Conservation (phyloP, 805 yeast species). For the Hanseniaspora guilliermondii region DNA sequence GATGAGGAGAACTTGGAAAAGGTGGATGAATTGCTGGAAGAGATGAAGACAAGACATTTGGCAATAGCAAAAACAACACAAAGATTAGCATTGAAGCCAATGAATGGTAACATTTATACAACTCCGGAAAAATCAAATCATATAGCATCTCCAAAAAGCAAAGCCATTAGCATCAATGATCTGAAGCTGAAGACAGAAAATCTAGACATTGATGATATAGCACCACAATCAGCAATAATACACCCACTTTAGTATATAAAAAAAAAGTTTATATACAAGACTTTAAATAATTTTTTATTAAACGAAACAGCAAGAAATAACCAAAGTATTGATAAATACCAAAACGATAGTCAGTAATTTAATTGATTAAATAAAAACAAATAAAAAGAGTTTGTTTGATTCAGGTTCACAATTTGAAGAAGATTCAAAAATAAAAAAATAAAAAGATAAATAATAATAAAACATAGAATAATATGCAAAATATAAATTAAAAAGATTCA, state of each 20-base stretch:
- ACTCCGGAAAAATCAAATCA: conserved; percentile 3
- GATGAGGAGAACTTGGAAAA: neutral
- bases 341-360: too few relatives aligned
- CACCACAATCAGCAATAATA: conserved; percentile 3
- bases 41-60: conserved; percentile 1
- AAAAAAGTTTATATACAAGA: neutral
- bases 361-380: too few relatives aligned
- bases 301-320: neutral
- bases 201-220: neutral
- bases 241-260: neutral
- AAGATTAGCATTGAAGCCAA: conserved; percentile 5
- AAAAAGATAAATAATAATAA: too few relatives aligned
- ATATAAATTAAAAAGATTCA: too few relatives aligned
- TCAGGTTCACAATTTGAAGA: too few relatives aligned
- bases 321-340: too few relatives aligned
- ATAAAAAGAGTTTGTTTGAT: too few relatives aligned
- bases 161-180: neutral
- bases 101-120: neutral
- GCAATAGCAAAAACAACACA: neutral
- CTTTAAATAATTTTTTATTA: neutral
- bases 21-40: neutral
- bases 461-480: too few relatives aligned
- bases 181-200: conserved; percentile 3
- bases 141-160: neutral
- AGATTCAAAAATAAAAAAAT: too few relatives aligned